Evolutionary conservation across 257 asterid species (phyloP).

Genomic region (Fraxinus anomala): DNA sequence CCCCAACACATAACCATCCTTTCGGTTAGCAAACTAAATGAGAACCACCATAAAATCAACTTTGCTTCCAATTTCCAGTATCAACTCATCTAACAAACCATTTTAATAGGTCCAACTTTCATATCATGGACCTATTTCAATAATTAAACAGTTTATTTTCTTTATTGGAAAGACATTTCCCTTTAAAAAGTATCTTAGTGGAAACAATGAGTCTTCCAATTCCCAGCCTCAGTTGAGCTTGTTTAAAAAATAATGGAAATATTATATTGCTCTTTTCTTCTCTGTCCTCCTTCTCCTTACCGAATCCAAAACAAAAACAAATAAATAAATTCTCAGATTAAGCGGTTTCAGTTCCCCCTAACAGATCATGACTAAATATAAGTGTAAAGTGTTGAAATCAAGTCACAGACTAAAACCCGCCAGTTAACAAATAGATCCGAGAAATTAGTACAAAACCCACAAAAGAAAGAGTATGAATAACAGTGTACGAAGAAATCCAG

Average conservation of each 20-base stretch:
- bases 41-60: neutral
- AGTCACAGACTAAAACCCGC: slow-evolving; percentile 3
- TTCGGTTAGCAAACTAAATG: neutral
- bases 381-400: neutral
- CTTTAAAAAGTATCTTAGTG: neutral
- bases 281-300: neutral
- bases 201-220: neutral
- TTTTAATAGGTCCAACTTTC: neutral
- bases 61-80: neutral
- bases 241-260: neutral
- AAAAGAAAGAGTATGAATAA: neutral
- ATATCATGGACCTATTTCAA: neutral
- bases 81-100: neutral
- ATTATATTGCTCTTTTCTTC: neutral
- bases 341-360: neutral
- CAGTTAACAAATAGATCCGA: slow-evolving; percentile 25
- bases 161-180: neutral
- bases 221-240: neutral
- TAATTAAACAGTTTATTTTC: neutral
- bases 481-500: neutral
- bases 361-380: slow-evolving; percentile 14
- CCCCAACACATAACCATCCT: neutral
- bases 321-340: slow-evolving; percentile 2
- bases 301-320: neutral
- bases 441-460: slow-evolving; percentile 17